phyloP scores from a whole-genome alignment of 768 basidiomycete genomes.

The Pisolithus tinctorius region DNA sequence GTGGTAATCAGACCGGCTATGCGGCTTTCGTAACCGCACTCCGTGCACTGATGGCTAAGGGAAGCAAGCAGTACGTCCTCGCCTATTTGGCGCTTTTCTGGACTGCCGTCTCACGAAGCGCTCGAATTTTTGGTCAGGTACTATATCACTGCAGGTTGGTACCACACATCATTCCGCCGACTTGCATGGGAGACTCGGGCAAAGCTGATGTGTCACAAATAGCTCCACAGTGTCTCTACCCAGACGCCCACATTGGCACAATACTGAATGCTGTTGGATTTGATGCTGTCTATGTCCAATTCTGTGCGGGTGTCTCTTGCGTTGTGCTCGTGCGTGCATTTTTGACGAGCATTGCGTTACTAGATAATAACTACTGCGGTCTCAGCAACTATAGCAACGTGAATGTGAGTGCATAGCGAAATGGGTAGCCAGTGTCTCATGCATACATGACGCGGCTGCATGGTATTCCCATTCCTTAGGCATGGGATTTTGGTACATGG shows the following conservation, averaged over 20 bases:
- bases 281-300: conserved; percentile 47
- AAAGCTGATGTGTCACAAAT: background rate
- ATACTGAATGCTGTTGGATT: conserved; percentile 37
- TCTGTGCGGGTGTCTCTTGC: conserved; percentile 25
- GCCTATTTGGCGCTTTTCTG: background rate
- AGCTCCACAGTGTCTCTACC: conserved; percentile 42
- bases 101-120: background rate
- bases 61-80: conserved; percentile 19
- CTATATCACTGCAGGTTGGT: conserved; percentile 36
- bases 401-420: conserved; percentile 19
- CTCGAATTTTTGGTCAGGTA: conserved; percentile 22
- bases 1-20: conserved; percentile 28
- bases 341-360: too few species aligned
- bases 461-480: conserved; percentile 25
- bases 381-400: conserved; percentile 37
- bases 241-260: conserved; percentile 38
- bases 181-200: background rate
- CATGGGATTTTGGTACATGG: conserved; percentile 38
- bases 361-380: conserved; percentile 43
- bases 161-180: background rate
- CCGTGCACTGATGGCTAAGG: conserved; percentile 21
- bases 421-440: background rate
- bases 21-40: conserved; percentile 23
- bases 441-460: background rate
- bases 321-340: background rate